phyloP scores from a whole-genome alignment of 371 early-diverging fungal species.

The Apophysomyces elegans region DNA sequence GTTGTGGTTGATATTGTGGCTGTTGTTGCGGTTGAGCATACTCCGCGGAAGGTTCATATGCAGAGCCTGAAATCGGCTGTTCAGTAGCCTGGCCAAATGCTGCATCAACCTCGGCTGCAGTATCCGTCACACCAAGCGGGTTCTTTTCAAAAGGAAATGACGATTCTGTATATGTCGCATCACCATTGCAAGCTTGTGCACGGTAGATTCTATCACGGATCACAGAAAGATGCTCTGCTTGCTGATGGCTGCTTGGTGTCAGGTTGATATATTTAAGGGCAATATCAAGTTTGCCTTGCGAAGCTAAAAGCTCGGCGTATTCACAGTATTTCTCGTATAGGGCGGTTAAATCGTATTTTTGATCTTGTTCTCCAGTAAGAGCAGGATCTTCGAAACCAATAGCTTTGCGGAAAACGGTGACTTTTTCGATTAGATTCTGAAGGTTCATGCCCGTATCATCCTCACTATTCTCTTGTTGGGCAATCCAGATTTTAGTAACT shows the following conservation, averaged over 20 bases:
- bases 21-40: slow-evolving; percentile 16
- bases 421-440: slow-evolving; percentile 88
- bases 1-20: neutral
- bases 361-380: slow-evolving; percentile 51
- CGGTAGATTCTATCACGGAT: slow-evolving; percentile 80
- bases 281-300: slow-evolving; percentile 75
- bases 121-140: slow-evolving; percentile 16
- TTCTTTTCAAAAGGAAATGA: slow-evolving; percentile 60
- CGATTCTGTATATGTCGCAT: slow-evolving; percentile 48
- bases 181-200: slow-evolving; percentile 39
- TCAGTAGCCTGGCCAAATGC: slow-evolving; percentile 9
- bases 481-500: slow-evolving; percentile 87
- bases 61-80: slow-evolving; percentile 12
- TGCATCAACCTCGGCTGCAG: slow-evolving; percentile 17
- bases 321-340: slow-evolving; percentile 88
- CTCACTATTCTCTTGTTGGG: slow-evolving; percentile 27
- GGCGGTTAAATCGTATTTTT: slow-evolving; percentile 64
- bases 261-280: slow-evolving; percentile 80
- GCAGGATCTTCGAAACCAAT: slow-evolving; percentile 68
- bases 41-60: slow-evolving; percentile 9
- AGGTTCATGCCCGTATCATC: slow-evolving; percentile 41
- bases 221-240: slow-evolving; percentile 59
- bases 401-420: slow-evolving; percentile 89
- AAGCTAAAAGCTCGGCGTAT: slow-evolving; percentile 80
- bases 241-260: slow-evolving; percentile 70